Evolutionary conservation across 2,329 filamentous ascomycete species (phyloP), one percentile per base, ranked within the genome.

Genomic region (Trichophyton verrucosum): DNA sequence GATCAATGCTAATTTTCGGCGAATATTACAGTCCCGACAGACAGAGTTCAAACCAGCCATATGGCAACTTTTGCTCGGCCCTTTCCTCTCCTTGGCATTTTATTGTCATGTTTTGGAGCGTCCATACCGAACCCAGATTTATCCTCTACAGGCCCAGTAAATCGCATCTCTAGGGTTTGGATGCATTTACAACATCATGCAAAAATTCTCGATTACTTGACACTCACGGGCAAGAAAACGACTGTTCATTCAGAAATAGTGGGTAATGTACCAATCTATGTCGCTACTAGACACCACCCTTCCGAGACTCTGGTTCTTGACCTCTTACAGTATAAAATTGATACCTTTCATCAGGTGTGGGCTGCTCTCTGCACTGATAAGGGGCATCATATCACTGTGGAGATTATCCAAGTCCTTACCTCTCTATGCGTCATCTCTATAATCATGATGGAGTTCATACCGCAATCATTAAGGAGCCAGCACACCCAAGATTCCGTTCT

Each of bases 81-180:
- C 3, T 69, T 80, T 36, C 83, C 91, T 64, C 72, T 95, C 22
- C 74, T 88, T 42, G 84, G 83, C 64, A 74, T 95, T 3, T 71
- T 96, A n/a, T 77, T 83, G 63, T 80, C 81, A 15, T 89, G 88
- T 66, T 84, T 87, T 42, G 88, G 88, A 63, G 74, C 77, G 44
- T 61, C 72, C 3, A 70, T 72, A 33, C 63, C 68, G 46, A 44
- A 65, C 22, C 63, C 70, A 8, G 61, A 22, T 42, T 61, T 42
- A 65, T 63, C 36, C 65, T 65, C 58, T 64, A 64, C 58, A 40
- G 72, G 70, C 4, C 66, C 69, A 22, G 62, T 66, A 8, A 68
- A 72, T 9, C 61, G 65, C 8, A 66, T 76, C 53, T 67, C 67
- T 3, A 72, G 64, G 65, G 71, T 74, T 20, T 80, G 76, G 72